These are phyloP conservation scores for Blastomyces parvus DNA, from an alignment of 2,329 filamentous ascomycete genomes.

Conservation along the genomic window DNA sequence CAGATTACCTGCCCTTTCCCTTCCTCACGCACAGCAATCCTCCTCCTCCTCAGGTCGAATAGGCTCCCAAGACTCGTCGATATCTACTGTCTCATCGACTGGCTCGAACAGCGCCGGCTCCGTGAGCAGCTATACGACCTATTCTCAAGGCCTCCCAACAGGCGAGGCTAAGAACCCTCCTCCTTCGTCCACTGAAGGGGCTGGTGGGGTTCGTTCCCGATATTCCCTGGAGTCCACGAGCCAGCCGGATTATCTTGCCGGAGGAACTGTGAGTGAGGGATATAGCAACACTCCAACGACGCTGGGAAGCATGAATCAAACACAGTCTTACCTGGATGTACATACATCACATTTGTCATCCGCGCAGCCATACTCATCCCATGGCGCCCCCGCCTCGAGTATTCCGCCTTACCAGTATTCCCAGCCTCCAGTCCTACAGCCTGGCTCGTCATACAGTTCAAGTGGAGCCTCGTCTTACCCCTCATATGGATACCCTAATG, in stretches of 20 bases:
- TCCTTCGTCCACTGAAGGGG: conserved; percentile 45
- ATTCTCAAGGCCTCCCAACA: conserved; percentile 40
- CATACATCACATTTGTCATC: conserved; percentile 65
- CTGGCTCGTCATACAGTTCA: conserved; percentile 60
- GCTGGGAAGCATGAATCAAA: conserved; percentile 64
- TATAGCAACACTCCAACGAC: conserved; percentile 36
- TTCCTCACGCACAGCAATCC: conserved; percentile 55
- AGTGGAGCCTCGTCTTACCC: conserved; percentile 46
- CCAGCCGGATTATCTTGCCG: conserved; percentile 27
- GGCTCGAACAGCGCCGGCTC: conserved; percentile 44
- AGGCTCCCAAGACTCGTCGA: conserved; percentile 55
- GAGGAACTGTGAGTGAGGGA: conserved; percentile 29
- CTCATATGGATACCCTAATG: conserved; percentile 66
- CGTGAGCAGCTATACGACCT: conserved; percentile 48
- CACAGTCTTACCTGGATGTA: conserved; percentile 76
- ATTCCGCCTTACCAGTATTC: conserved; percentile 67
- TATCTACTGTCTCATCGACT: conserved; percentile 37
- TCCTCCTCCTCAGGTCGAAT: conserved; percentile 61
- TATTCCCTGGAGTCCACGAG: conserved; percentile 28
- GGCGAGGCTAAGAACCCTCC: conserved; percentile 61
- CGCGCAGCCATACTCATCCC: conserved; percentile 63
- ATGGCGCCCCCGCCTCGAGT: conserved; percentile 63
- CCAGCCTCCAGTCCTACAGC: conserved; percentile 66
- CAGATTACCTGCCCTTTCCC: conserved; percentile 60
- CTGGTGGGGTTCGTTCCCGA: conserved; percentile 35